A percentile compares a stretch with the other conserved stretches of the same genome.
These are phyloP conservation scores for Diatrype stigma DNA, from an alignment of 2,329 filamentous ascomycete species.

Conservation along the genomic window DNA sequence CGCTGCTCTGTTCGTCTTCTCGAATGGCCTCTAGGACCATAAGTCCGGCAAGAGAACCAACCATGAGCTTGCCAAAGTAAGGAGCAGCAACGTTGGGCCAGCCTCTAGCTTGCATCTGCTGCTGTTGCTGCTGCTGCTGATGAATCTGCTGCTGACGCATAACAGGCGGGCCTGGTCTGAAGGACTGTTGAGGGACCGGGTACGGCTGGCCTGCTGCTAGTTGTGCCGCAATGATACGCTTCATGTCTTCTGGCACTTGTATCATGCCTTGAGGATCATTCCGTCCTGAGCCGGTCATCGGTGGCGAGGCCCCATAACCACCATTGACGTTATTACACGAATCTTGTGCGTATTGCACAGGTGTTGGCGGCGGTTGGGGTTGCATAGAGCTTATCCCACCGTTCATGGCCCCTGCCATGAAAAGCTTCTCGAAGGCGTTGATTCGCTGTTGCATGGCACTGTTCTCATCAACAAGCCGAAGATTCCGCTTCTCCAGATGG, in stretches of 20 bases:
- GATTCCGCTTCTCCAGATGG: conserved; percentile 88
- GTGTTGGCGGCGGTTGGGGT: conserved; percentile 44
- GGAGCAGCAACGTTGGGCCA: conserved; percentile 52
- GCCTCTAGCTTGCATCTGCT: conserved; percentile 45
- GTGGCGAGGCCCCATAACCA: conserved; percentile 21
- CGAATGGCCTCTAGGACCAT: conserved; percentile 84
- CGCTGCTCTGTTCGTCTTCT: conserved; percentile 61
- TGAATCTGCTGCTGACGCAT: conserved; percentile 55
- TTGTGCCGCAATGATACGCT: conserved; percentile 56
- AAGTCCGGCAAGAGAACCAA: conserved; percentile 83
- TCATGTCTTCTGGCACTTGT: conserved; percentile 62
- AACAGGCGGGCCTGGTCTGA: conserved; percentile 38
- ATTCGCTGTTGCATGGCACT: conserved; percentile 72
- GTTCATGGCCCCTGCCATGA: conserved; percentile 70
- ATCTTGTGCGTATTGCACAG: conserved; percentile 48
- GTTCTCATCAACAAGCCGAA: conserved; percentile 77
- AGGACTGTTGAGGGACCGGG: conserved; percentile 36
- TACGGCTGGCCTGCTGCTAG: conserved; percentile 52
- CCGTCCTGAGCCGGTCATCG: conserved; percentile 37
- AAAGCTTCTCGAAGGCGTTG: conserved; percentile 71
- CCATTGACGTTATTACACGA: conserved; percentile 34
- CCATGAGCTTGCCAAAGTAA: conserved; percentile 76
- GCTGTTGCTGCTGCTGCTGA: conserved; percentile 44
- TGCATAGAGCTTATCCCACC: conserved; percentile 52
- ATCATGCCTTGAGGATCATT: conserved; percentile 55